These are phyloP conservation scores for Lepidopterella palustris DNA, from an alignment of 495 filamentous ascomycete species.

Conservation along the genomic window DNA sequence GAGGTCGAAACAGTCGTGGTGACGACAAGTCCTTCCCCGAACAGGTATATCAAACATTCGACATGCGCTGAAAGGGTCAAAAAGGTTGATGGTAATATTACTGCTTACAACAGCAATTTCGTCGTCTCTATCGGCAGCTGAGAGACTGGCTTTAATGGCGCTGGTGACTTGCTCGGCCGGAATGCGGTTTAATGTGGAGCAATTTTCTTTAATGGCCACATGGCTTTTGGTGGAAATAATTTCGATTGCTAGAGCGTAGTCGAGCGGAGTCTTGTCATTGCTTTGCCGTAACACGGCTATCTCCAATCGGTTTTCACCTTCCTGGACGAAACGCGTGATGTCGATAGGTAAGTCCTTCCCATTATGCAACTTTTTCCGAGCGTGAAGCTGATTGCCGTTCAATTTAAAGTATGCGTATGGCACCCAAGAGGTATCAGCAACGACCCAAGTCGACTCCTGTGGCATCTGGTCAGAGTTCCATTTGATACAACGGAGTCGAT, in stretches of 20 bases:
- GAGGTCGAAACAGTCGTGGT: constrained; percentile 85
- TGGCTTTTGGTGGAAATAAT: constrained; percentile 50
- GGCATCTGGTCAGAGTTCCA: constrained; percentile 5
- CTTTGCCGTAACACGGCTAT: constrained; percentile 6
- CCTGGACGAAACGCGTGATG: constrained; percentile 16
- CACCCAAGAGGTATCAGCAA: constrained; percentile 20
- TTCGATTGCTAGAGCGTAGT: constrained; percentile 21
- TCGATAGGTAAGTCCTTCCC: constrained; percentile 30
- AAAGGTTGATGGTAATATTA: constrained; percentile 62
- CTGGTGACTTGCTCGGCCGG: constrained; percentile 38
- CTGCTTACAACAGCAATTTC: constrained; percentile 59
- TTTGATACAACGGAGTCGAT: constrained; percentile 26
- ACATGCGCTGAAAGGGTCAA: constrained; percentile 64
- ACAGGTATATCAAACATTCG: constrained; percentile 64
- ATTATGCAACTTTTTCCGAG: constrained; percentile 21
- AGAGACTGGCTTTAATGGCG: constrained; percentile 47
- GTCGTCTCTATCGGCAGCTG: constrained; percentile 47
- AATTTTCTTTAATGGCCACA: constrained; percentile 41
- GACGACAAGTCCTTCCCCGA: constrained; percentile 54
- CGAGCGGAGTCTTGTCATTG: constrained; percentile 8
- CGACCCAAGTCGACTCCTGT: constrained; percentile 19
- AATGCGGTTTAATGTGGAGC: constrained; percentile 35
- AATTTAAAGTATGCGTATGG: constrained; percentile 18
- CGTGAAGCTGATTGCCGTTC: constrained; percentile 8
- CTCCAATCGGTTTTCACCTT: constrained; percentile 22